Percentiles rank a stretch among this genome's conserved stretches.
Conservation (phyloP, 257 asterid genomes). For the Nicotiana attenuata region DNA sequence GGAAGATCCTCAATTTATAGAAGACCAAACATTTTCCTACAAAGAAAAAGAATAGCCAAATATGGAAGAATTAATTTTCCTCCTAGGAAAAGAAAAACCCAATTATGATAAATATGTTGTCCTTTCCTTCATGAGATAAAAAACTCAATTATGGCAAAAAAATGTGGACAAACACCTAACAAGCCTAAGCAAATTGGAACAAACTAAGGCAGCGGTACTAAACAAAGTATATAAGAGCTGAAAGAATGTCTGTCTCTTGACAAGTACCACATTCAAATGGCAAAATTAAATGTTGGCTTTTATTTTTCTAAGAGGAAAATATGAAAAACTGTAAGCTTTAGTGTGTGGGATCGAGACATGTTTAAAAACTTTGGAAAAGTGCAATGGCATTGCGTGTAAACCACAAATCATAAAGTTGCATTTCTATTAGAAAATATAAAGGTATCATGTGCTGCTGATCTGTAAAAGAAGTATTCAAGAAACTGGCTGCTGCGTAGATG, state of each 20-base stretch:
- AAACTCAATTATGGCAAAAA: too few relatives aligned
- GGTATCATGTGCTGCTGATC: constrained; percentile 46
- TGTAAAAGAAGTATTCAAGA: constrained; percentile 34
- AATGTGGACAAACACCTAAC: too few relatives aligned
- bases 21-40: too few relatives aligned
- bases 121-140: too few relatives aligned
- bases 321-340: background rate
- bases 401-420: constrained; percentile 38
- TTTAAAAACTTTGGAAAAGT: constrained; percentile 1
- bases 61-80: too few relatives aligned
- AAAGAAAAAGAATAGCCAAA: too few relatives aligned
- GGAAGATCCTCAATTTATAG: too few relatives aligned
- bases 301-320: background rate
- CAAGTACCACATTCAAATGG: background rate
- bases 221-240: background rate
- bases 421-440: background rate
- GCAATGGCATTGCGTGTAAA: constrained; percentile 45
- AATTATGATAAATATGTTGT: too few relatives aligned
- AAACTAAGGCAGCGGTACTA: too few relatives aligned
- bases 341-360: background rate
- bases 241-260: constrained; percentile 4
- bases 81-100: too few relatives aligned
- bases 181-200: background rate
- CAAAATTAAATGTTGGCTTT: background rate
- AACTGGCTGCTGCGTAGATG: constrained; percentile 9